Evolutionary conservation across 1,284 basidiomycete species (phyloP).

Genomic region (Ceratobasidium sp.): DNA sequence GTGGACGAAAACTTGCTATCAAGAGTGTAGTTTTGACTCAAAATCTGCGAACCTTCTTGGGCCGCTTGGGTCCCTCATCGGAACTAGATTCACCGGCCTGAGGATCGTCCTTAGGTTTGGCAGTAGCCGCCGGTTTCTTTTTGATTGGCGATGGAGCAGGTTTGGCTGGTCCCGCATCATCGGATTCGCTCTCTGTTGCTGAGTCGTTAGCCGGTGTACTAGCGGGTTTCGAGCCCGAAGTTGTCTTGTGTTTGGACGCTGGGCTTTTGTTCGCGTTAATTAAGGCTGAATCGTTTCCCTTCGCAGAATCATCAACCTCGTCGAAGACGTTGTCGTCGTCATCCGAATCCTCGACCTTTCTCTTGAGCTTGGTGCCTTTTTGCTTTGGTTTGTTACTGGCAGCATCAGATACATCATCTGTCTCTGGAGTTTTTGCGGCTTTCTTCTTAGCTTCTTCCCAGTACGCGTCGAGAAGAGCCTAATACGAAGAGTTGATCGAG

Average conservation of each 20-base stretch:
- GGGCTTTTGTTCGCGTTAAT: background rate
- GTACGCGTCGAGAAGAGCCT: conserved; percentile 49
- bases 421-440: conserved; percentile 41
- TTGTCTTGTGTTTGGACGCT: background rate
- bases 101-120: background rate
- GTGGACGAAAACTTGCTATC: background rate
- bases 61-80: conserved; percentile 12
- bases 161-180: conserved; percentile 2
- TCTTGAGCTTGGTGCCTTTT: conserved; percentile 11
- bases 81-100: conserved; percentile 7
- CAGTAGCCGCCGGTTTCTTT: background rate
- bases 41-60: conserved; percentile 25
- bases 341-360: conserved; percentile 20
- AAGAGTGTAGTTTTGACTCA: background rate
- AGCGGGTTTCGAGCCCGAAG: background rate
- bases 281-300: background rate
- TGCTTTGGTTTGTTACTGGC: conserved; percentile 54
- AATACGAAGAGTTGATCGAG: conserved; percentile 45
- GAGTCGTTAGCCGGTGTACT: background rate
- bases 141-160: background rate
- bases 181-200: conserved; percentile 31
- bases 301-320: background rate
- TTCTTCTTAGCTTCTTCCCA: conserved; percentile 49
- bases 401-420: conserved; percentile 56
- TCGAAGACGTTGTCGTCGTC: conserved; percentile 33